These are phyloP conservation scores for Periconia macrospinosa DNA, from an alignment of 2,329 filamentous ascomycete genomes.

Conservation along the genomic window DNA sequence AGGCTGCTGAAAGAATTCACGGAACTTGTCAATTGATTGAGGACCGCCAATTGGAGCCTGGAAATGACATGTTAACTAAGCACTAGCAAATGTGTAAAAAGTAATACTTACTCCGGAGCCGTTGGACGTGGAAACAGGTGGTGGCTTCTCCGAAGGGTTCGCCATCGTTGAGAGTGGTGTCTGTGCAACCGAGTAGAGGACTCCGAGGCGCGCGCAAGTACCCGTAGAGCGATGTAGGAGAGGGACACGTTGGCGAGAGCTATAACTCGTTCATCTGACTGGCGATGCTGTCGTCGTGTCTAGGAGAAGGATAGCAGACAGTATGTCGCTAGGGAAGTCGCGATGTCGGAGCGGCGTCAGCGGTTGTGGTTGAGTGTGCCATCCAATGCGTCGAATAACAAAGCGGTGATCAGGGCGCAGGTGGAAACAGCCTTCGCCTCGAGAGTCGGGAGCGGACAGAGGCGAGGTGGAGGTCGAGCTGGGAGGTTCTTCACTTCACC, in stretches of 20 bases:
- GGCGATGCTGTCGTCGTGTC: slow-evolving; percentile 12
- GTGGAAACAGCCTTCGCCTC: slow-evolving; percentile 15
- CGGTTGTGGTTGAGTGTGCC: slow-evolving; percentile 24
- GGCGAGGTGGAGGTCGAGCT: slow-evolving; percentile 7
- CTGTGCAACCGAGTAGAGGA: slow-evolving; percentile 4
- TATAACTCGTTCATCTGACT: slow-evolving; percentile 35
- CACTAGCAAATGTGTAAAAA: not conserved
- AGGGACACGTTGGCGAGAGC: slow-evolving; percentile 19
- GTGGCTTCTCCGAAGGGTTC: slow-evolving; percentile 19
- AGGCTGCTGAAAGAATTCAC: slow-evolving; percentile 68
- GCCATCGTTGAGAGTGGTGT: slow-evolving; percentile 11
- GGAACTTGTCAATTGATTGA: slow-evolving; percentile 27
- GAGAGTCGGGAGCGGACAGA: slow-evolving; percentile 15
- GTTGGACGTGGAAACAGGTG: slow-evolving; percentile 19
- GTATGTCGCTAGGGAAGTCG: slow-evolving; percentile 11
- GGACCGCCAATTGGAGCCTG: slow-evolving; percentile 12
- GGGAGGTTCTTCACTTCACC: slow-evolving; percentile 11
- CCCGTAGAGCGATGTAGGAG: slow-evolving; percentile 25
- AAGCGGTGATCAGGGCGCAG: slow-evolving; percentile 6
- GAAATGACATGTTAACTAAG: slow-evolving; percentile 16
- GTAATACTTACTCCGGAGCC: slow-evolving; percentile 18
- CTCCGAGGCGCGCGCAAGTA: slow-evolving; percentile 7
- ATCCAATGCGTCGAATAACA: slow-evolving; percentile 28
- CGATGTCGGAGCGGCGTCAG: slow-evolving; percentile 16
- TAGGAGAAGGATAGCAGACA: slow-evolving; percentile 8